Base-by-base conservation (phyloP, 345 rosid species). In the Kandelia obovata region DNA sequence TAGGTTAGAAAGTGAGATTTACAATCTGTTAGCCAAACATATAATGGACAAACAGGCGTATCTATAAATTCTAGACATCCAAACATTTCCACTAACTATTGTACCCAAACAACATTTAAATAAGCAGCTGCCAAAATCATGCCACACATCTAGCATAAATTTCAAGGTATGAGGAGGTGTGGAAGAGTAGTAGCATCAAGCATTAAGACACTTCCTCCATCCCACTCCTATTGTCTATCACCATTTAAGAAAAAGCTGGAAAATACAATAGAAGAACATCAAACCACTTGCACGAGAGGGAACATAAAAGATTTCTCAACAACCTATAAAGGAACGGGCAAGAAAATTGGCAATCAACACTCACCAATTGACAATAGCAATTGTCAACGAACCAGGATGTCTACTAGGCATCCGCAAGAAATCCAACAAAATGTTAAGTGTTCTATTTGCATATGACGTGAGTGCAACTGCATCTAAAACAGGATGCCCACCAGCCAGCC, bases 331-430 rank as follows among this genome's bases (percentile, higher is more conserved):
- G 23, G 30, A 17, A 53, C 19, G 10, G 17, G 34, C 23, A 23
- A 34, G 30, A 66, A 15, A 69, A 56, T 23, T 70, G 60, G 46
- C 55, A 43, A 73, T 71, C 76, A 71, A 75, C 74, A 80, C 97
- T 84, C 92, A 94, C 98, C 98, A 86, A 85, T 84, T 83, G 68
- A 94, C 76, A 76, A 87, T 71, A 26, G 90, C 60, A 72, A 91
- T 84, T 61, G 82, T 83, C 82, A 94, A 61, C 77, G 83, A 74
- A 65, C 95, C 96, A 52, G 92, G 89, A 62, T 84, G 85, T 75
- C 79, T 83, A 64, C 76, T 60, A 58, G 91, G 79, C 52, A 91
- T 77, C 75, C 72, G 83, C 77, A 93, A 76, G 77, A 89, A 77
- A 73, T 91, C 86, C 77, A 89, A 66, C 60, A 91, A 75, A 75